Conservation (phyloP, 2,329 filamentous ascomycete genomes). For the Ceratocystis harringtonii region DNA sequence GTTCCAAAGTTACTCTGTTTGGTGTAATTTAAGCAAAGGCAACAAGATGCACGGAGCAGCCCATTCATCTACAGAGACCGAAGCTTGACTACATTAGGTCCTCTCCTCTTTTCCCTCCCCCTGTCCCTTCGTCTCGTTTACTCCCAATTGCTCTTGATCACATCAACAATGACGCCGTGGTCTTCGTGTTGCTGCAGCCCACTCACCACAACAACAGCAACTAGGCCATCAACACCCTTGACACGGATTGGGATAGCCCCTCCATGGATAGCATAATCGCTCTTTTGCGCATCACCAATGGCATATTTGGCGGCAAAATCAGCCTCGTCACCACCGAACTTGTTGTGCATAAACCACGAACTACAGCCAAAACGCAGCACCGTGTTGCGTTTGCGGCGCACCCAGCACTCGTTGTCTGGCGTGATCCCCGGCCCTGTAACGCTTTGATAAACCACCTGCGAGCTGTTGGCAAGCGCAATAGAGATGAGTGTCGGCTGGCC, state of each 20-base stretch:
- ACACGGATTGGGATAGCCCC: constrained; percentile 62
- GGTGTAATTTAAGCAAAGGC: too few species aligned
- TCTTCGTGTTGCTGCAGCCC: constrained; percentile 65
- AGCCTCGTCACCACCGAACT: constrained; percentile 48
- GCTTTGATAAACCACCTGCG: constrained; percentile 54
- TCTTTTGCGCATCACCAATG: constrained; percentile 39
- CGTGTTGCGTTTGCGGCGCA: constrained; percentile 53
- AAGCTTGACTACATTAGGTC: too few species aligned
- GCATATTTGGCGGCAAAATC: constrained; percentile 51
- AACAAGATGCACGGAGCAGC: too few species aligned
- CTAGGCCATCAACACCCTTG: constrained; percentile 56
- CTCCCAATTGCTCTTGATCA: constrained; percentile 27
- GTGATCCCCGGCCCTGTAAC: constrained; percentile 50
- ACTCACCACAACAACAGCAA: constrained; percentile 60
- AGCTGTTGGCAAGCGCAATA: constrained; percentile 44
- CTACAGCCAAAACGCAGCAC: constrained; percentile 56
- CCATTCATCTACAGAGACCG: too few species aligned
- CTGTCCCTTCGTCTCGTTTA: not conserved
- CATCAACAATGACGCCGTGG: constrained; percentile 60
- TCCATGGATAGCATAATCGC: constrained; percentile 61
- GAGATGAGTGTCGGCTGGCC: constrained; percentile 43
- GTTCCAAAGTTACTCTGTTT: too few species aligned
- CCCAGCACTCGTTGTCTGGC: constrained; percentile 60
- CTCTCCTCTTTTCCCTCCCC: too few species aligned
- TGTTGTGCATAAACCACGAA: constrained; percentile 57